These are phyloP conservation scores for Pythium volutum DNA, from an alignment of 352 stramenopile species.

Conservation along the genomic window DNA sequence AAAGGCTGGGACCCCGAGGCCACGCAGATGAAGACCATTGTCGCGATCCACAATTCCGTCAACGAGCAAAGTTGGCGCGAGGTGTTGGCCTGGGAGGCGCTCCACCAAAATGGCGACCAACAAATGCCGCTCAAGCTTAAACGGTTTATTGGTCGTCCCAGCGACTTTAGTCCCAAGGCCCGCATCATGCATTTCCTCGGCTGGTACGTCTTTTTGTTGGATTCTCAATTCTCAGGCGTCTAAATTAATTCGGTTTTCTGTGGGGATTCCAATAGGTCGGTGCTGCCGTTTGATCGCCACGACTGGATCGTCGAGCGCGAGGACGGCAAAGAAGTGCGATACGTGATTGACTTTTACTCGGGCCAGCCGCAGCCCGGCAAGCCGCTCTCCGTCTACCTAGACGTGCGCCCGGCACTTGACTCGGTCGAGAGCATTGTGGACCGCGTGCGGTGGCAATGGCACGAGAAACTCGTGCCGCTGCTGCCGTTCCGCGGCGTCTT, in stretches of 20 bases:
- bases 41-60: constrained; percentile 97
- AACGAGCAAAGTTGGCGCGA: constrained; percentile 96
- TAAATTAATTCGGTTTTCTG: no score
- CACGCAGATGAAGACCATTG: constrained; percentile 93
- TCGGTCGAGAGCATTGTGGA: constrained; percentile 75
- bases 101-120: constrained; percentile 16
- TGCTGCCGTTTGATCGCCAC: constrained; percentile 97
- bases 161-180: constrained; percentile 93
- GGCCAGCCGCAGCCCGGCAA: constrained; percentile 81
- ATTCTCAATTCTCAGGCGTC: no score
- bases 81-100: constrained; percentile 91
- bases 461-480: constrained; percentile 67
- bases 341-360: constrained; percentile 99
- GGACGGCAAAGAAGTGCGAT: constrained; percentile 90
- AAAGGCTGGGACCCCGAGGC: constrained; percentile 93
- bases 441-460: constrained; percentile 76
- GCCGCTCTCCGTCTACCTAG: constrained; percentile 92
- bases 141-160: constrained; percentile 94
- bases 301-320: constrained; percentile 96
- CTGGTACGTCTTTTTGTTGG: constrained; percentile 43
- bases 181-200: constrained; percentile 84
- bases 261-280: constrained; percentile 50
- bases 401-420: constrained; percentile 96
- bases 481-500: constrained; percentile 65
- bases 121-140: constrained; percentile 83